Conservation (phyloP, 1,284 basidiomycete genomes). For the Cronartium quercuum region DNA sequence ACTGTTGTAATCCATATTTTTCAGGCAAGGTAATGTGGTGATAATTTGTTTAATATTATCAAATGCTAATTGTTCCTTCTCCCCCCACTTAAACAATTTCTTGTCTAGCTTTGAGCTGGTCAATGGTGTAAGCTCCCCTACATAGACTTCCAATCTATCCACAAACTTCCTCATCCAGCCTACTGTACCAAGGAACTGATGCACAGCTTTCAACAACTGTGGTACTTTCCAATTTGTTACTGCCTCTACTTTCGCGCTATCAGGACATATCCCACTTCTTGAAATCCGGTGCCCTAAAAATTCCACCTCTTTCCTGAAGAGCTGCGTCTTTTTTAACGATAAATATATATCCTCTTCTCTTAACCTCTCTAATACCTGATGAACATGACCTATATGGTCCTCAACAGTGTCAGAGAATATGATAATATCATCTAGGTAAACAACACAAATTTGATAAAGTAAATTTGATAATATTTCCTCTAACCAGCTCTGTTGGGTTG, state of each 20-base stretch:
- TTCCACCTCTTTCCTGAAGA: slow-evolving; percentile 1
- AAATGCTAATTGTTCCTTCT: slow-evolving; percentile 42
- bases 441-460: not conserved
- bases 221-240: not conserved
- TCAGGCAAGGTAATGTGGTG: slow-evolving; percentile 46
- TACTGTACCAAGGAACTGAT: slow-evolving; percentile 8
- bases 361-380: no score
- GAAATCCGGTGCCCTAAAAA: slow-evolving; percentile 11
- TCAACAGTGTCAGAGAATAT: not conserved
- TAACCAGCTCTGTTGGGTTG: no score
- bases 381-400: not conserved
- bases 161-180: slow-evolving; percentile 3
- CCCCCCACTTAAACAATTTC: slow-evolving; percentile 15
- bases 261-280: not conserved
- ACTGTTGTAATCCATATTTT: slow-evolving; percentile 48
- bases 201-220: not conserved
- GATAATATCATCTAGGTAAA: slow-evolving; percentile 9
- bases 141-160: not conserved
- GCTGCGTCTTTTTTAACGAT: not conserved
- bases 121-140: not conserved
- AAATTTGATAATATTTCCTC: no score
- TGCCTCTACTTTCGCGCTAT: not conserved
- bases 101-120: not conserved
- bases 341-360: no score
- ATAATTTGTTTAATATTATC: slow-evolving; percentile 50